Evolutionary conservation across 768 basidiomycete genomes (phyloP).

Genomic region (Hericium alpestre): DNA sequence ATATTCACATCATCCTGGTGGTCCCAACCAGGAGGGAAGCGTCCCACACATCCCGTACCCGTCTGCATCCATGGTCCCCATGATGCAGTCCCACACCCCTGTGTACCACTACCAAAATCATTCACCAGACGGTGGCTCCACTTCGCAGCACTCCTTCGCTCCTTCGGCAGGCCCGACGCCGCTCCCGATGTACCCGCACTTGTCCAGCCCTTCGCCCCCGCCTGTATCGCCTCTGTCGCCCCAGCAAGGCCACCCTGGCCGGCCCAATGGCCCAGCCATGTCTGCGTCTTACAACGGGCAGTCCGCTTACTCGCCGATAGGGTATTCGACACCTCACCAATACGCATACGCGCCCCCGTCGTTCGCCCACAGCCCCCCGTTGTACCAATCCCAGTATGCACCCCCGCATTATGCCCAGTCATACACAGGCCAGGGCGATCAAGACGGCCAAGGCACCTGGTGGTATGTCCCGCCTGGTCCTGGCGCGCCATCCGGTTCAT

Average conservation of each 20-base stretch:
- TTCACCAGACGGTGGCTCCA: conserved; percentile 22
- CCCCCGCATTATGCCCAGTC: conserved; percentile 24
- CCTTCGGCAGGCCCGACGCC: conserved; percentile 7
- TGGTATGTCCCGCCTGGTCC: conserved; percentile 33
- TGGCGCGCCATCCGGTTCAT: conserved; percentile 8
- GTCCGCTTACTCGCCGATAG: conserved; percentile 15
- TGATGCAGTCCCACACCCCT: conserved; percentile 26
- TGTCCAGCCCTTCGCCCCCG: conserved; percentile 14
- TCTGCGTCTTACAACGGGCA: background rate
- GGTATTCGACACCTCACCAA: conserved; percentile 21
- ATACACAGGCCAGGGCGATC: conserved; percentile 18
- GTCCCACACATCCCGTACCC: conserved; percentile 12
- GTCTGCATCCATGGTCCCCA: conserved; percentile 21
- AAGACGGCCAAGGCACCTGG: conserved; percentile 41
- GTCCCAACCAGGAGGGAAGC: conserved; percentile 1
- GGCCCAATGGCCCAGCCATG: conserved; percentile 11
- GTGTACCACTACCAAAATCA: conserved; percentile 29
- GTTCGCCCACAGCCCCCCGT: conserved; percentile 20
- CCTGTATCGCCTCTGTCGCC: conserved; percentile 9
- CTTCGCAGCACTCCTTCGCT: conserved; percentile 18
- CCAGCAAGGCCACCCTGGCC: background rate
- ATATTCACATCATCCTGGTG: conserved; percentile 3
- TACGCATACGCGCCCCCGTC: conserved; percentile 30
- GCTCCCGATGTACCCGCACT: conserved; percentile 1
- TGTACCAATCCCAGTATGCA: conserved; percentile 30